Conservation (phyloP, 2,329 filamentous ascomycete species). For the Bipolaris bicolor region DNA sequence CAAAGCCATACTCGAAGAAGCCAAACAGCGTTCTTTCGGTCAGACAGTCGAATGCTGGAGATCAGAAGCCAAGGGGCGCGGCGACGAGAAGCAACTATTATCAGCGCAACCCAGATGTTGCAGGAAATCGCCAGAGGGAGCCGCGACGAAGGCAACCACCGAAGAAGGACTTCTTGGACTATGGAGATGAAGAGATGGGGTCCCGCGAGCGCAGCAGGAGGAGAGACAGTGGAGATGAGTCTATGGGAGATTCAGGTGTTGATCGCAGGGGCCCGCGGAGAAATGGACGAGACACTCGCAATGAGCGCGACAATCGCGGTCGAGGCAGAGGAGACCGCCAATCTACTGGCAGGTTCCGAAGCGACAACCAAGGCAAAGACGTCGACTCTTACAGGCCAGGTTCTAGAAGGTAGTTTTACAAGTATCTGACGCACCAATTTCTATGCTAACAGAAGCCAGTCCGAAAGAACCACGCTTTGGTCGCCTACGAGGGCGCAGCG, state of each 20-base stretch:
- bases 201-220: constrained; percentile 28
- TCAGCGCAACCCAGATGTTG: constrained; percentile 83
- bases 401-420: constrained; percentile 27
- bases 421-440: background rate
- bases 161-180: constrained; percentile 36
- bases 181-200: constrained; percentile 35
- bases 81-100: constrained; percentile 88
- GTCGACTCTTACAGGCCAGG: constrained; percentile 44
- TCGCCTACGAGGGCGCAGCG: constrained; percentile 64
- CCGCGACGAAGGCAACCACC: constrained; percentile 59
- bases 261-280: constrained; percentile 34
- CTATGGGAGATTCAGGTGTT: constrained; percentile 71
- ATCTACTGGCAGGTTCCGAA: constrained; percentile 20
- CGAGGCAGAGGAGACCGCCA: constrained; percentile 21
- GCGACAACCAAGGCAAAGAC: constrained; percentile 21
- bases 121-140: constrained; percentile 64
- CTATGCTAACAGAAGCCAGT: constrained; percentile 20
- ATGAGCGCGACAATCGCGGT: constrained; percentile 24
- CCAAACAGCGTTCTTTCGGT: constrained; percentile 74
- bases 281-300: constrained; percentile 28
- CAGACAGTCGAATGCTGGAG: constrained; percentile 73
- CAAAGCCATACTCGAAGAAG: constrained; percentile 69
- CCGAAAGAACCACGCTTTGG: constrained; percentile 49
- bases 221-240: constrained; percentile 67
- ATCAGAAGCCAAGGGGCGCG: constrained; percentile 81